Base-by-base conservation (phyloP, 2,329 filamentous ascomycete genomes). In the Coniochaeta prunicola region DNA sequence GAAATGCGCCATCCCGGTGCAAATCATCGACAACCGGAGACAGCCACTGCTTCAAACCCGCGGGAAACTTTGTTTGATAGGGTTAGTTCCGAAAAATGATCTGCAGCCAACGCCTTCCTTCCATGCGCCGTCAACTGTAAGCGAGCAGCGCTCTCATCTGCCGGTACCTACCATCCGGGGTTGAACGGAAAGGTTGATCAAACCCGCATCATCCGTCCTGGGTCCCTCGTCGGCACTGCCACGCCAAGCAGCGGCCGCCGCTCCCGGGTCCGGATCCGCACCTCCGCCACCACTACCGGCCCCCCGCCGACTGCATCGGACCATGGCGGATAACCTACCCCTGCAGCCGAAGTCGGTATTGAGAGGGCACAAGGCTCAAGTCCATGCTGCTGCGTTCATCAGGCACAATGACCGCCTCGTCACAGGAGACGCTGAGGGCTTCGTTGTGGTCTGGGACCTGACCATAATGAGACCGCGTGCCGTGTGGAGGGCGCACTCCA, bases 341-440 rank as follows among this genome's bases (percentile, higher is more conserved):
- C 71, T 73, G n/a, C 74, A 77, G 53, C 82, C 82, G 34, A 81
- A 76, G 65, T 75, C 79, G 70, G 85, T 97, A 60, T 82, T 99
- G 38, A 89, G 94, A 63, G 94, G 94, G 57, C 94, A 97, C 76
- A 82, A 84, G 58, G 81, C 89, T 0, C 86, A 91, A 63, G 86
- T 97, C 54, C 92, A 97, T 69, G 83, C 85, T 21, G 80, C 92
- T 4, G 76, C 82, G 57, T 93, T 97, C 69, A 78, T 91, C 64
- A 81, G 84, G 57, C 72, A 76, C 42, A 96, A 97, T 70, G 80
- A 84, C 59, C 87, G 90, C 34, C 84, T 99, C 6, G 77, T 91
- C 13, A 94, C 91, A 0, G 93, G 90, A 36, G 94, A 99, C 73
- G 90, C 91, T 9, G 90, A 96, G 45, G 94, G 94, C 60, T 97